Evolutionary conservation across 1,284 basidiomycete genomes (phyloP).

Genomic region (Sporisorium scitamineum): DNA sequence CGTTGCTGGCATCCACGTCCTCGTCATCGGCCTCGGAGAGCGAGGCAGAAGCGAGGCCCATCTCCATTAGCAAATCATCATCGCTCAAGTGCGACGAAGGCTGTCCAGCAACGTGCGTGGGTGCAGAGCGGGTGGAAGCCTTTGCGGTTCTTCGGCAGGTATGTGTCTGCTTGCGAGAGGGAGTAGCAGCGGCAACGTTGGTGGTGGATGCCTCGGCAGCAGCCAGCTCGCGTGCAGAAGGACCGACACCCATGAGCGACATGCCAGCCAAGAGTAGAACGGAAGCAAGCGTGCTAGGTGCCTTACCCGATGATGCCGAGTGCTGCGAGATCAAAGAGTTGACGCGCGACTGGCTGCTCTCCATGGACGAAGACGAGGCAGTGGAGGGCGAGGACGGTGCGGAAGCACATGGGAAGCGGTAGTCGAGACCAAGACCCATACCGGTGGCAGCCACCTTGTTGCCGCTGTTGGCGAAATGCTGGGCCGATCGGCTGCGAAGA

Average conservation of each 20-base stretch:
- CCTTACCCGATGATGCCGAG: conserved; percentile 4
- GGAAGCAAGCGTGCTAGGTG: conserved; percentile 27
- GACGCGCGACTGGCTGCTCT: conserved; percentile 22
- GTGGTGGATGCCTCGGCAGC: conserved; percentile 16
- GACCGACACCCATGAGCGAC: conserved; percentile 36
- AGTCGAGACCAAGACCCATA: conserved; percentile 43
- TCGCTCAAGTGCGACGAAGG: conserved; percentile 57
- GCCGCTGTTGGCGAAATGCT: conserved; percentile 10
- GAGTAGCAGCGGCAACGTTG: not conserved
- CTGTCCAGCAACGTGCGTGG: conserved; percentile 20
- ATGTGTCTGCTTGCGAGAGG: conserved; percentile 26
- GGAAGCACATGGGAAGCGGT: conserved; percentile 35
- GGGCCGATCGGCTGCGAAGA: conserved; percentile 31
- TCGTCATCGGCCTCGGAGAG: conserved; percentile 33
- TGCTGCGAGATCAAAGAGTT: conserved; percentile 12
- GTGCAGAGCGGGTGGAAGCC: conserved; percentile 10
- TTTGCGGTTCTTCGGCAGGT: conserved; percentile 15
- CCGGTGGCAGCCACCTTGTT: conserved; percentile 15
- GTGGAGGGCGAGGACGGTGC: conserved; percentile 45
- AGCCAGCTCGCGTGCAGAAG: conserved; percentile 18
- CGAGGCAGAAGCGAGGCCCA: conserved; percentile 37
- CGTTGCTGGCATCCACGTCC: conserved; percentile 9
- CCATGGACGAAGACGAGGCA: conserved; percentile 37
- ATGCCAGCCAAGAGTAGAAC: conserved; percentile 33
- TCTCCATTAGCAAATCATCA: conserved; percentile 40